phyloP scores from a whole-genome alignment of 179 eudicot genomes.

The Carnegiea gigantea region DNA sequence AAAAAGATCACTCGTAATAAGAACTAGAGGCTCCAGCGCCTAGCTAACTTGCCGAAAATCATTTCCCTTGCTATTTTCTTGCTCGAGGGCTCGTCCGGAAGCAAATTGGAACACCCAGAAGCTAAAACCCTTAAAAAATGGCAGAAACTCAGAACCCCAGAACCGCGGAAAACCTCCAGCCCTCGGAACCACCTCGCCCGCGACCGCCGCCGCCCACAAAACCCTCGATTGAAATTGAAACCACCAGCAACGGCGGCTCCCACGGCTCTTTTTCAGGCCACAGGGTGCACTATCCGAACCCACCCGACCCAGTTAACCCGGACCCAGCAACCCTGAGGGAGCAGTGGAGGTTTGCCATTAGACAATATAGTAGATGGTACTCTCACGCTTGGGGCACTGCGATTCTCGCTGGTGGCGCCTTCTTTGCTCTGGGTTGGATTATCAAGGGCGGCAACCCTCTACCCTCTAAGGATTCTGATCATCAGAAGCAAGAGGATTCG shows the following conservation, averaged over 20 bases:
- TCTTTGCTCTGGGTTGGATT: conserved; percentile 96
- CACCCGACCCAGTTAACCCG: conserved; percentile 66
- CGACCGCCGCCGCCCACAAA: conserved; percentile 3
- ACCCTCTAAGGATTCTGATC: conserved; percentile 39
- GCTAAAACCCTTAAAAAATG: conserved; percentile 28
- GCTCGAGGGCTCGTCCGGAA: too few species aligned
- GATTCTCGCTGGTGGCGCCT: conserved; percentile 86
- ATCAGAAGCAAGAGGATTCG: conserved; percentile 11
- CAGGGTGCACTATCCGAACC: conserved; percentile 55
- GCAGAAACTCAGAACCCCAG: conserved; percentile 27
- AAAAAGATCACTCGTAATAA: too few species aligned
- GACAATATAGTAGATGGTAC: conserved; percentile 92
- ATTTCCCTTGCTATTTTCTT: too few species aligned
- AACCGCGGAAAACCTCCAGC: conserved; percentile 6
- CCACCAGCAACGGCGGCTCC: conserved; percentile 7
- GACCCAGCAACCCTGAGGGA: conserved; percentile 74
- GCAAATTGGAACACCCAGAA: neutral
- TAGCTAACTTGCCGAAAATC: too few species aligned
- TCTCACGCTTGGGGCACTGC: conserved; percentile 99
- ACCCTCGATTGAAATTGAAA: conserved; percentile 15
- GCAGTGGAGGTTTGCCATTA: conserved; percentile 86
- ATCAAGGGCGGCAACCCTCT: conserved; percentile 92
- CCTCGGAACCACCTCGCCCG: conserved; percentile 8
- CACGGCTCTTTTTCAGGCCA: conserved; percentile 32
- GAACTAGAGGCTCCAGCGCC: too few species aligned